Percentiles rank a stretch among this genome's conserved stretches.
Evolutionary conservation across 2,329 filamentous ascomycete species (phyloP).

Genomic region (Tolypocladium amazonense): DNA sequence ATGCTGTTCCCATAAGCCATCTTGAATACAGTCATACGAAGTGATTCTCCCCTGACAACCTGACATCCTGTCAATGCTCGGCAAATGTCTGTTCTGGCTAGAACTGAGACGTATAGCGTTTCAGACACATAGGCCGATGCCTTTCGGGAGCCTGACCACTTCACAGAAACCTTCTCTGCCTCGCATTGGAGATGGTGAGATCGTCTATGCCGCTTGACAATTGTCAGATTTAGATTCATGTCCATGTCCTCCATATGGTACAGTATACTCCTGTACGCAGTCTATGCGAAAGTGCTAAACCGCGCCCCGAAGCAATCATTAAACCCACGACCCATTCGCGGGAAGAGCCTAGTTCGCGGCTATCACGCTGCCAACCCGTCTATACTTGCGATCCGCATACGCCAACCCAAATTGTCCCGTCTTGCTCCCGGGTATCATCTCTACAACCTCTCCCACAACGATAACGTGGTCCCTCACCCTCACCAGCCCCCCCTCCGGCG

Average conservation of each 20-base stretch:
- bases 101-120: no score
- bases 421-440: constrained; percentile 25
- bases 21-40: no score
- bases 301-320: not conserved
- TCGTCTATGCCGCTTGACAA: not conserved
- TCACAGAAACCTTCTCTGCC: not conserved
- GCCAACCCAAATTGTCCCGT: constrained; percentile 32
- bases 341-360: not conserved
- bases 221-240: not conserved
- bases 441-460: constrained; percentile 39
- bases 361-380: constrained; percentile 24
- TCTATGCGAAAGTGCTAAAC: not conserved
- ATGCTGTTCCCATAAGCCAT: no score
- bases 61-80: no score
- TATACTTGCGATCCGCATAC: constrained; percentile 39
- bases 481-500: constrained; percentile 29
- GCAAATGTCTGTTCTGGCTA: not conserved
- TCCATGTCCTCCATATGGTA: not conserved
- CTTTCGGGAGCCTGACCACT: not conserved
- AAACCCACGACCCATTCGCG: not conserved
- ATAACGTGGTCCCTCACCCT: constrained; percentile 40
- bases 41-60: no score
- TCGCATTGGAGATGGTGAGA: not conserved
- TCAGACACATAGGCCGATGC: not conserved
- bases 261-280: not conserved